Conservation (phyloP, 805 yeast genomes). For the Sporopachydermia quercuum region DNA sequence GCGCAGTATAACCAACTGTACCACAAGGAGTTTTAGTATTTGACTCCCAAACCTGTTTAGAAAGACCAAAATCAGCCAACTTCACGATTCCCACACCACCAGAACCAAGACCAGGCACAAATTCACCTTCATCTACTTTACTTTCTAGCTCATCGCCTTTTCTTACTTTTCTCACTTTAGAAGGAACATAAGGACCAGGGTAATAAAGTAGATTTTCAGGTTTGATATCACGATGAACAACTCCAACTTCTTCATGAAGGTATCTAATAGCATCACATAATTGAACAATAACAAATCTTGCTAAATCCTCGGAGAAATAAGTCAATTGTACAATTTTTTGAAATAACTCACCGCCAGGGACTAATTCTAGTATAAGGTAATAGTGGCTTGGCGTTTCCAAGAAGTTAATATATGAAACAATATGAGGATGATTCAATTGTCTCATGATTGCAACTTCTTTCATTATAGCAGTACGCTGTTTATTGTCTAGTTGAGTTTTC, state of each 20-base stretch:
- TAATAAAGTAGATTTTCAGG: constrained; percentile 64
- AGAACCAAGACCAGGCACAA: constrained; percentile 69
- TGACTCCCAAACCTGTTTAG: constrained; percentile 77
- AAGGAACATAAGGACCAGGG: constrained; percentile 32
- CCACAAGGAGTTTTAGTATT: constrained; percentile 97
- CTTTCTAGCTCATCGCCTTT: constrained; percentile 25
- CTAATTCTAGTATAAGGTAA: constrained; percentile 50
- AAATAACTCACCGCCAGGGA: constrained; percentile 70
- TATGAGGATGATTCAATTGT: constrained; percentile 33
- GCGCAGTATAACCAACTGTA: constrained; percentile 97
- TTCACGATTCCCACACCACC: constrained; percentile 86
- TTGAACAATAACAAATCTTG: constrained; percentile 60
- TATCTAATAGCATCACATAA: constrained; percentile 57
- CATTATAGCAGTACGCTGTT: constrained; percentile 40
- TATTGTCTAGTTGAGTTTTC: constrained; percentile 35
- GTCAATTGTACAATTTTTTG: constrained; percentile 68
- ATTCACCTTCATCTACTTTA: constrained; percentile 78
- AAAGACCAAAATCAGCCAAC: constrained; percentile 89
- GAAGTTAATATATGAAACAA: constrained; percentile 39
- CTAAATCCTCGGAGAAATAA: constrained; percentile 56
- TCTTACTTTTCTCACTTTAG: constrained; percentile 17
- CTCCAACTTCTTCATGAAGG: constrained; percentile 54
- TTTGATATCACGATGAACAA: constrained; percentile 71
- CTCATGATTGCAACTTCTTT: constrained; percentile 69
- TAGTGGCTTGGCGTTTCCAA: constrained; percentile 38